Evolutionary conservation across 2,329 filamentous ascomycete genomes (phyloP), one percentile per base, ranked within the genome.

Genomic region (Ascochyta viciae-villosae): DNA sequence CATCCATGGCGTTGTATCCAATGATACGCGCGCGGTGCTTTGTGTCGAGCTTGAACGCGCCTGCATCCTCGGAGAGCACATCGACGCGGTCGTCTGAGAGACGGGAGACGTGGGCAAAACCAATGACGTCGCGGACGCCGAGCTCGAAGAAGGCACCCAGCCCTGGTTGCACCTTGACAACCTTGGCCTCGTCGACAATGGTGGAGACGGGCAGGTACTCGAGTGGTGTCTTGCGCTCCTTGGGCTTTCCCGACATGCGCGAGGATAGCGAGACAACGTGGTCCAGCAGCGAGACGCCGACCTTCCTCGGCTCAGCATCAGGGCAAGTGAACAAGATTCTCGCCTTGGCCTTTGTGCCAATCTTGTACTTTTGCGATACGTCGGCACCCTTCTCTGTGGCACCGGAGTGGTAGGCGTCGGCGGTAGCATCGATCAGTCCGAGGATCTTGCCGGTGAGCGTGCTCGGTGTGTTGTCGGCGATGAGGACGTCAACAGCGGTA

Each of bases 91-190:
- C 89, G 73, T 99, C 94, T 56, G 94, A 90, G 58, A 99, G 85
- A 61, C 91, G 87, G 1, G 95, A 99, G 62, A 99, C 96, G 75
- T 99, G 95, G 22, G 96, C 92, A 70, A 97, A 99, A 9, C 91
- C 91, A n/a, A 85, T 81, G 3, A 94, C 81, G 27, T 87, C 85
- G 37, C 84, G 80, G 6, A 89, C 77, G 2, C 87, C 88, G 24
- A 94, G 77, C 63, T 90, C 85, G 15, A 93, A 82, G 68, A 96
- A 96, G 2, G 97, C 81, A 49, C 95, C 96, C 57, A 94, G 85
- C 3, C 88, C 87, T 5, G 87, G 81, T 63, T 96, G 90, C 3
- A 97, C 91, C 63, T 89, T 89, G 49, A 87, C 84, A 7, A 99
- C 87, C 34, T 86, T 92, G 53, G 90, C 91, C 63, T 89, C 85